A percentile compares a stretch with the other conserved stretches of the same genome.
phyloP scores from a whole-genome alignment of 345 rosid genomes.

The Lumnitzera littorea region DNA sequence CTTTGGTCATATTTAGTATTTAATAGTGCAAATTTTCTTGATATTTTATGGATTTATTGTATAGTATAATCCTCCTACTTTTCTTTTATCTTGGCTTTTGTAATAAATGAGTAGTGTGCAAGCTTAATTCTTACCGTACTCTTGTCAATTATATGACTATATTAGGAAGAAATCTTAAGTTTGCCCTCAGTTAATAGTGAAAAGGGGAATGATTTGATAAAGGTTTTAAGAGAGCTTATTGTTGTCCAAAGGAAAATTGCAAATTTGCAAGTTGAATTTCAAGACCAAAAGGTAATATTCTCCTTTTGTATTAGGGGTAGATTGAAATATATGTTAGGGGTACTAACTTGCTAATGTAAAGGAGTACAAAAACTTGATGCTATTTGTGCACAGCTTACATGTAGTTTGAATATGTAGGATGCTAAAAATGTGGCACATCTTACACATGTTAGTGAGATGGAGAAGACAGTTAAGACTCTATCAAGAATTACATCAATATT shows the following conservation, averaged over 20 bases:
- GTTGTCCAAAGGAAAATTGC: constrained; percentile 85
- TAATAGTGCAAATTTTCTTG: no score
- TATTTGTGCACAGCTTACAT: neutral
- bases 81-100: no score
- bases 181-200: constrained; percentile 45
- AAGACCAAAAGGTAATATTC: constrained; percentile 80
- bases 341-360: neutral
- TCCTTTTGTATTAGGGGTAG: neutral
- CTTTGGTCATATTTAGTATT: no score
- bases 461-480: constrained; percentile 79
- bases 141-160: neutral
- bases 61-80: no score
- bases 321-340: neutral
- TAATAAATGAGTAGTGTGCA: no score
- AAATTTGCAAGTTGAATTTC: constrained; percentile 93
- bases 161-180: constrained; percentile 62
- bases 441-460: constrained; percentile 96
- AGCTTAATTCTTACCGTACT: no score
- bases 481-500: constrained; percentile 81
- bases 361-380: neutral
- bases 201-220: constrained; percentile 75
- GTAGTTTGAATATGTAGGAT: constrained; percentile 33
- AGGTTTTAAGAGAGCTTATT: constrained; percentile 78
- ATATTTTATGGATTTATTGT: no score
- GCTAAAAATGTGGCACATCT: constrained; percentile 94